Percentiles rank a stretch among this genome's conserved stretches.
phyloP scores from a whole-genome alignment of 495 filamentous ascomycete species.

The Neurospora sublineolata region DNA sequence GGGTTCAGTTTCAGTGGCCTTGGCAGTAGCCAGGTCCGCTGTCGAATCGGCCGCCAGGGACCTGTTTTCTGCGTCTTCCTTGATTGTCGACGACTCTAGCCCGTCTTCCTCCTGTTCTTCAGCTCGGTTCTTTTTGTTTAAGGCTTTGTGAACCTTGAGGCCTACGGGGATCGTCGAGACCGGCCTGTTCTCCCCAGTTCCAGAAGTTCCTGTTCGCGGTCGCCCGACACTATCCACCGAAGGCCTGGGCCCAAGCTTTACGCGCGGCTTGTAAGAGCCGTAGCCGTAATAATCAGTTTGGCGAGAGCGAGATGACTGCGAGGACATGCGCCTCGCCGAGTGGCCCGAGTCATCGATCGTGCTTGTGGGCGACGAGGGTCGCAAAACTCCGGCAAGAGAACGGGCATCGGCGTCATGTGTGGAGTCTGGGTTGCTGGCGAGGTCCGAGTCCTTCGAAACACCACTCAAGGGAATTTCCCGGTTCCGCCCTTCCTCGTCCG shows the following conservation, averaged over 20 bases:
- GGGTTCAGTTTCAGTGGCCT: constrained; percentile 17
- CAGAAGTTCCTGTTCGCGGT: constrained; percentile 43
- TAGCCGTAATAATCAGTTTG: constrained; percentile 49
- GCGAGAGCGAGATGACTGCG: constrained; percentile 47
- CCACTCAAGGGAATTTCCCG: neutral
- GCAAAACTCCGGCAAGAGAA: constrained; percentile 26
- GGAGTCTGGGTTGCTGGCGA: constrained; percentile 26
- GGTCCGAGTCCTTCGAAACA: constrained; percentile 23
- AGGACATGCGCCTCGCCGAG: constrained; percentile 38
- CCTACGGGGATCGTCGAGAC: constrained; percentile 57
- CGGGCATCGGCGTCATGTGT: constrained; percentile 32
- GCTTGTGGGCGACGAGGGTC: constrained; percentile 28
- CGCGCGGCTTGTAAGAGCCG: constrained; percentile 53
- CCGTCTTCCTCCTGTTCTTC: constrained; percentile 21
- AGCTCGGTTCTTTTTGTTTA: constrained; percentile 28
- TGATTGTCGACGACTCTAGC: constrained; percentile 12
- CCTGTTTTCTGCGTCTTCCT: constrained; percentile 15
- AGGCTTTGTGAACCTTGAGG: constrained; percentile 34
- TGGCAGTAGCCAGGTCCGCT: constrained; percentile 11
- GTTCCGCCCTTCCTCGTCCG: constrained; percentile 26
- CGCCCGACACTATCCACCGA: constrained; percentile 57
- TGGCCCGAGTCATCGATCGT: constrained; percentile 20
- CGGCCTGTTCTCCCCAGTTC: constrained; percentile 46
- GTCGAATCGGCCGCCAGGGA: constrained; percentile 5
- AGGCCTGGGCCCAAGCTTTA: constrained; percentile 76